phyloP scores from a whole-genome alignment of 169 alveolate species.

The Plasmodium berghei region DNA sequence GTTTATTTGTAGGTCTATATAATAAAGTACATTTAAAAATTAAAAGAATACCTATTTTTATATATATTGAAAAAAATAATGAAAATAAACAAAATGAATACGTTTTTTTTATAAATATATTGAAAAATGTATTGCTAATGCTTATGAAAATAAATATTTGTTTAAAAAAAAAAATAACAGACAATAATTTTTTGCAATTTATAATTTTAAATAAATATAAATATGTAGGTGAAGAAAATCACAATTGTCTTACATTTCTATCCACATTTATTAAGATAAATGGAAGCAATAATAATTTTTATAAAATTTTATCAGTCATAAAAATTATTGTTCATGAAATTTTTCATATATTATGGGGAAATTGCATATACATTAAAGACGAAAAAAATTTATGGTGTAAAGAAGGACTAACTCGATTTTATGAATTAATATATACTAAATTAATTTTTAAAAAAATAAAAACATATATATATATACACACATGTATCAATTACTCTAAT shows the following conservation, averaged over 20 bases:
- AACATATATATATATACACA: no score
- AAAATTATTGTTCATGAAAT: constrained; percentile 41
- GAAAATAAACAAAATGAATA: background rate
- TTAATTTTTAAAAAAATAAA: constrained; percentile 11
- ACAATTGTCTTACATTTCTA: constrained; percentile 40
- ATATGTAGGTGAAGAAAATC: constrained; percentile 57
- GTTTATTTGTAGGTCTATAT: constrained; percentile 43
- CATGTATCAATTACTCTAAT: background rate
- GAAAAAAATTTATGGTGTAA: constrained; percentile 47
- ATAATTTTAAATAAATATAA: constrained; percentile 36
- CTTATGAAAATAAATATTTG: constrained; percentile 13
- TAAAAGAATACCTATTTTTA: constrained; percentile 10
- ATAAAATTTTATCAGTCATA: background rate
- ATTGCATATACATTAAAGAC: constrained; percentile 44
- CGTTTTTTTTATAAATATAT: background rate
- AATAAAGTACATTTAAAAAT: constrained; percentile 22
- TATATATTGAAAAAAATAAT: constrained; percentile 27
- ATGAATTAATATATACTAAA: constrained; percentile 15
- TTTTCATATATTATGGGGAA: constrained; percentile 56
- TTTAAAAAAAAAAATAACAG: constrained; percentile 3
- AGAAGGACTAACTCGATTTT: constrained; percentile 45
- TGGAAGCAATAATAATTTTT: background rate
- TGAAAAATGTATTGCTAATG: constrained; percentile 14
- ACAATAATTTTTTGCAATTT: constrained; percentile 39
- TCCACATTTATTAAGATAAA: constrained; percentile 1